A percentile compares a stretch with the other conserved stretches of the same genome.
phyloP scores from a whole-genome alignment of 768 basidiomycete species.

The Cystobasidium tubakii region DNA sequence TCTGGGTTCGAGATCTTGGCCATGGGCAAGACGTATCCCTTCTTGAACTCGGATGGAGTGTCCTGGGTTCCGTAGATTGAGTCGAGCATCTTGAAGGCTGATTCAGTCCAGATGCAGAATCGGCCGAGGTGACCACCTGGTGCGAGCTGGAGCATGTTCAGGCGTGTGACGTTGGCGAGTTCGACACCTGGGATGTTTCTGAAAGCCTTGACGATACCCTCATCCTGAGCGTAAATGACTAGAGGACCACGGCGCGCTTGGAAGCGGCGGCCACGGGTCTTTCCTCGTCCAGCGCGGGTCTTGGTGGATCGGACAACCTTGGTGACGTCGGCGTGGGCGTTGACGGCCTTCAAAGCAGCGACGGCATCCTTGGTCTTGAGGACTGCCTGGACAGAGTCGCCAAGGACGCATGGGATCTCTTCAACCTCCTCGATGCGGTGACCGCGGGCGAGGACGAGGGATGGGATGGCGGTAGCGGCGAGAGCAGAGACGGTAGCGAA shows the following conservation, averaged over 20 bases:
- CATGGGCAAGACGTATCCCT: conserved; percentile 82
- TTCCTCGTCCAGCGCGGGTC: conserved; percentile 93
- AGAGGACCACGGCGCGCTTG: conserved; percentile 96
- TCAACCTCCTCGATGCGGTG: conserved; percentile 96
- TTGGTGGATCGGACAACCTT: conserved; percentile 98
- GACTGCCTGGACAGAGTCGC: conserved; percentile 72
- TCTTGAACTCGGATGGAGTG: conserved; percentile 76
- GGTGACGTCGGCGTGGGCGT: conserved; percentile 84
- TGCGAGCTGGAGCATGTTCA: conserved; percentile 98
- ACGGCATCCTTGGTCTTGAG: conserved; percentile 97
- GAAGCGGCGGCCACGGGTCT: conserved; percentile 91
- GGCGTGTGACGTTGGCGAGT: conserved; percentile 81
- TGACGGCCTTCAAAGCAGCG: conserved; percentile 77
- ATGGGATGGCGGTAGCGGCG: conserved; percentile 93
- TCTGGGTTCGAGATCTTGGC: conserved; percentile 97
- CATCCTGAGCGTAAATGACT: conserved; percentile 92
- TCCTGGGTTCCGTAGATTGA: conserved; percentile 93
- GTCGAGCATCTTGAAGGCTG: conserved; percentile 85
- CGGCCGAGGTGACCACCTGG: conserved; percentile 99
- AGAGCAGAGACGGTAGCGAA: conserved; percentile 96
- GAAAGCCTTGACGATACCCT: conserved; percentile 96
- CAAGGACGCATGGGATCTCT: conserved; percentile 90
- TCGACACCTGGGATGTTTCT: conserved; percentile 98
- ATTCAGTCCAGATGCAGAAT: conserved; percentile 98
- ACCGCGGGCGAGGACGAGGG: conserved; percentile 95